phyloP scores from a whole-genome alignment of 495 filamentous ascomycete genomes.

The Xylaria castorea region DNA sequence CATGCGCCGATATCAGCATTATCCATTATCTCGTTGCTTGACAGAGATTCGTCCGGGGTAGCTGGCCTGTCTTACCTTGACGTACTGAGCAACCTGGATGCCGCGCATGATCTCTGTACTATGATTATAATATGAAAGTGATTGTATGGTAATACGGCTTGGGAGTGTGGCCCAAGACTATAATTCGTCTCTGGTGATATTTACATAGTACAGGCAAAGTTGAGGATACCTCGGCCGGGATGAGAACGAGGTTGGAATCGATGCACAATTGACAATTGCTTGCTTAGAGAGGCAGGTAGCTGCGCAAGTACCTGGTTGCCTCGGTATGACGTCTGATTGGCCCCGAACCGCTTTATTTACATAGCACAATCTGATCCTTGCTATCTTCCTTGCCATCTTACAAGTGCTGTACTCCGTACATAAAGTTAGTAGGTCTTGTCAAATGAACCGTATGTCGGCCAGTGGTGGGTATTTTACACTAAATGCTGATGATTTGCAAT shows the following conservation, averaged over 20 bases:
- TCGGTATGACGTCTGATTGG: conserved; percentile 20
- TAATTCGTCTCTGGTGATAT: not conserved
- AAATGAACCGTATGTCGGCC: not conserved
- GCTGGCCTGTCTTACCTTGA: conserved; percentile 63
- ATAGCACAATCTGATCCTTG: not conserved
- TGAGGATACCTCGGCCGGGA: not conserved
- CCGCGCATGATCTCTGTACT: conserved; percentile 68
- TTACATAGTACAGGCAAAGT: not conserved
- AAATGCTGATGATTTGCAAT: too few species aligned
- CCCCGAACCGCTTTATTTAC: not conserved
- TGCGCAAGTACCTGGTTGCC: not conserved
- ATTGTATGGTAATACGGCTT: not conserved
- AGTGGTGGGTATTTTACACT: too few species aligned
- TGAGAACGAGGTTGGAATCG: conserved; percentile 3
- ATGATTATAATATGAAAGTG: not conserved
- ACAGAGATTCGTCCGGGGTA: not conserved
- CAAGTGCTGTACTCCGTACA: too few species aligned
- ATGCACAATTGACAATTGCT: not conserved
- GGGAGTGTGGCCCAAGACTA: not conserved
- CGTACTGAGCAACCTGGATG: conserved; percentile 83
- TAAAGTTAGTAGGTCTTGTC: too few species aligned
- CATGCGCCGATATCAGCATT: conserved; percentile 1
- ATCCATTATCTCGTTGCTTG: not conserved
- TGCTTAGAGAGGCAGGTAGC: conserved; percentile 16
- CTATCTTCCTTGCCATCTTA: too few species aligned